Evolutionary conservation across 352 stramenopile genomes (phyloP).

Genomic region (Phytophthora uliginosa): DNA sequence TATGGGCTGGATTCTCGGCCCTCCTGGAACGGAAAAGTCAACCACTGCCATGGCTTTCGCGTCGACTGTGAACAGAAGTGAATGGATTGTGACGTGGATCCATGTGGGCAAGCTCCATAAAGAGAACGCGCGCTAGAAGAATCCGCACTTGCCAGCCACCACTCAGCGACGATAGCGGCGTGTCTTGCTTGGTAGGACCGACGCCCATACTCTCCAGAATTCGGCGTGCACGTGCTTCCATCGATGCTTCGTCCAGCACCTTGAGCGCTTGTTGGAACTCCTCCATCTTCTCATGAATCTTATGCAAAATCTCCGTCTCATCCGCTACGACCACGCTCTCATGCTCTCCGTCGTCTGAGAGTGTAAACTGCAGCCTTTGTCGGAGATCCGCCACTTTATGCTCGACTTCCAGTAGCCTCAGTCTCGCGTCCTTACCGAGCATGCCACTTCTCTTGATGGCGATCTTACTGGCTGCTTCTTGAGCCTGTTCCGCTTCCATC

Average conservation of each 20-base stretch:
- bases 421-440: conserved; percentile 54
- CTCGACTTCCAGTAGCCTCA: conserved; percentile 56
- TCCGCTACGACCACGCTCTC: conserved; percentile 34
- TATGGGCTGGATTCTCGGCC: conserved; percentile 20
- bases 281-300: conserved; percentile 53
- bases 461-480: conserved; percentile 51
- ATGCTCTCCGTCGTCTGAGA: conserved; percentile 27
- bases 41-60: conserved; percentile 22
- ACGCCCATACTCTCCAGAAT: conserved; percentile 81
- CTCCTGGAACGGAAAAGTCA: conserved; percentile 28
- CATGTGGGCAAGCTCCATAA: conserved; percentile 53
- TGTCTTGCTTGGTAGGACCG: conserved; percentile 83
- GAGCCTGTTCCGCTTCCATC: conserved; percentile 47
- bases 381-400: conserved; percentile 42
- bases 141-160: conserved; percentile 77
- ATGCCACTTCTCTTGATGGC: conserved; percentile 70
- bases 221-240: conserved; percentile 56
- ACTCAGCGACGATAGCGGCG: conserved; percentile 55
- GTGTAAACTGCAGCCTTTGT: conserved; percentile 37
- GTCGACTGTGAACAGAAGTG: conserved; percentile 11
- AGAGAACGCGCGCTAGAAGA: conserved; percentile 65
- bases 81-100: conserved; percentile 30
- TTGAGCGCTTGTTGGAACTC: conserved; percentile 58
- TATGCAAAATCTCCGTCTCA: conserved; percentile 46
- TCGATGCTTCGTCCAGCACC: conserved; percentile 58